A percentile compares a stretch with the other conserved stretches of the same genome.
Conservation (phyloP, 2,329 filamentous ascomycete genomes). For the Geosmithia flava region DNA sequence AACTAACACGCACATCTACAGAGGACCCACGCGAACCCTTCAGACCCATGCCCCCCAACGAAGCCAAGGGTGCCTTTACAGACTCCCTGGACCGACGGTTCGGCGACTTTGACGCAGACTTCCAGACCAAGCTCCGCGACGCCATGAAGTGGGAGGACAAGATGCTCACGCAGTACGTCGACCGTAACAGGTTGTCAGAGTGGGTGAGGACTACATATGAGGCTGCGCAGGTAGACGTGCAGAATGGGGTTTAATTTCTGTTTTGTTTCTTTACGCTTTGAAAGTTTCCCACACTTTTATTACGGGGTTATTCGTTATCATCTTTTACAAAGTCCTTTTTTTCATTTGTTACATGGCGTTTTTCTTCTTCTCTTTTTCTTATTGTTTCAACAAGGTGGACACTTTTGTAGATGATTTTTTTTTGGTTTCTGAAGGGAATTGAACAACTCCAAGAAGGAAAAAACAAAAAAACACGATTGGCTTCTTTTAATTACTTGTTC, state of each 20-base stretch:
- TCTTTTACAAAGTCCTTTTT: no score
- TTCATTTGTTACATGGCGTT: no score
- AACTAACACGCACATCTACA: slow-evolving; percentile 7
- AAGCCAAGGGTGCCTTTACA: slow-evolving; percentile 46
- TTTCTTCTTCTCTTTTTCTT: no score
- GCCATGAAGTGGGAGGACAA: slow-evolving; percentile 66
- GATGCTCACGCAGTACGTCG: slow-evolving; percentile 49
- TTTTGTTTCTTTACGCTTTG: no score
- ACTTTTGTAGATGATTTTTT: no score
- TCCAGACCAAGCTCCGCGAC: slow-evolving; percentile 53
- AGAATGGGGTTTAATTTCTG: slow-evolving; percentile 6
- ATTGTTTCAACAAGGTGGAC: no score
- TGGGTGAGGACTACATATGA: slow-evolving; percentile 41
- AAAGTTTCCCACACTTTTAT: no score
- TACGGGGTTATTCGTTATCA: no score
- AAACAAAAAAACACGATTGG: no score
- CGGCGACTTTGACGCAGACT: slow-evolving; percentile 45
- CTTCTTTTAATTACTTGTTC: no score
- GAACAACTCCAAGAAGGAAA: no score
- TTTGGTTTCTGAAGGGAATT: no score
- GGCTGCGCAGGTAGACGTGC: slow-evolving; percentile 20
- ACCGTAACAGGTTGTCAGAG: slow-evolving; percentile 54
- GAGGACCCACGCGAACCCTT: slow-evolving; percentile 29
- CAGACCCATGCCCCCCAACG: slow-evolving; percentile 35
- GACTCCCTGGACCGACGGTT: slow-evolving; percentile 50